These are phyloP conservation scores for Stenogyne calaminthoides DNA, from an alignment of 305 asterid species.

Conservation along the genomic window DNA sequence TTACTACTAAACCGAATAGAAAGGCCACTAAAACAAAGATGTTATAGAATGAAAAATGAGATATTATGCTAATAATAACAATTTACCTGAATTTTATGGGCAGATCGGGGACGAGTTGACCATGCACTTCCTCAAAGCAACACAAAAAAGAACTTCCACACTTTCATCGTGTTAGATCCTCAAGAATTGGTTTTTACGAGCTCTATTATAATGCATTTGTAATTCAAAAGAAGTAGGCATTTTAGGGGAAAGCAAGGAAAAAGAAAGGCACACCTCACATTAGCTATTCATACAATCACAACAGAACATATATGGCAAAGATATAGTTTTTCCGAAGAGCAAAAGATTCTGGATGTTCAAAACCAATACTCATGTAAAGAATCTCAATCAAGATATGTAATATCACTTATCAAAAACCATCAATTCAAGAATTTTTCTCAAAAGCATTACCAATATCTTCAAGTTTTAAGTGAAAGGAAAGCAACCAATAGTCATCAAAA, in stretches of 20 bases:
- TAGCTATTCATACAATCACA: slow-evolving; percentile 18
- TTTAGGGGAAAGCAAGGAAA: neutral
- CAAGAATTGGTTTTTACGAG: neutral
- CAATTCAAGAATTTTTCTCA: slow-evolving; percentile 28
- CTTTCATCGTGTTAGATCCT: neutral
- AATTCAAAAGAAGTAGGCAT: neutral
- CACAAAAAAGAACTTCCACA: neutral
- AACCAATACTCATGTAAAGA: slow-evolving; percentile 8
- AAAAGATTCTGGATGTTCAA: neutral
- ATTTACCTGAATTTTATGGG: slow-evolving; percentile 21
- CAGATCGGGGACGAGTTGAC: neutral
- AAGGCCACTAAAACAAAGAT: neutral
- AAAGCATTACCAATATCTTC: slow-evolving; percentile 34
- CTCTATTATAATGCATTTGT: neutral
- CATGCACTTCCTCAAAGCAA: slow-evolving; percentile 8
- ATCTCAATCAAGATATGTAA: slow-evolving; percentile 12
- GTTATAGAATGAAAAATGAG: neutral
- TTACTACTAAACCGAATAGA: neutral
- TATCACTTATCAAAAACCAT: slow-evolving; percentile 25
- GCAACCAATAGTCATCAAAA: slow-evolving; percentile 17
- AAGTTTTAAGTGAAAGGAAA: slow-evolving; percentile 13
- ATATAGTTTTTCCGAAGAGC: neutral
- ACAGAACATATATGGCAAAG: neutral
- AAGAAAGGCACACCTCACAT: slow-evolving; percentile 1
- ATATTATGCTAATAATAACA: neutral